Evolutionary conservation across 108 stramenopile species (phyloP).

Genomic region (Mediolabrus comicus): DNA sequence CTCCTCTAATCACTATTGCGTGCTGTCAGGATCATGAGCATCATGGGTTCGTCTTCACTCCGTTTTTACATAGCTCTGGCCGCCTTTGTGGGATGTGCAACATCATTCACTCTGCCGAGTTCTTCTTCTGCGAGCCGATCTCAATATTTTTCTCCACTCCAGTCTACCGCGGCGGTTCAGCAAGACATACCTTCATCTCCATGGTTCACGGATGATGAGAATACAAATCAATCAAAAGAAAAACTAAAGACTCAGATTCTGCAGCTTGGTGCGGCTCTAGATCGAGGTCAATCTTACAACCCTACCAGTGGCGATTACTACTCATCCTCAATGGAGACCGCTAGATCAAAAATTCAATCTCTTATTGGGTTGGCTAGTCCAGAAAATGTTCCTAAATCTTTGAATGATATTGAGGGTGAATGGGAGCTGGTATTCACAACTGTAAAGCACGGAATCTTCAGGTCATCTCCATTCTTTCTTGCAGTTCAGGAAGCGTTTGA

Average conservation of each 20-base stretch:
- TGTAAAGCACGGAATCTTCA: slow-evolving; percentile 87
- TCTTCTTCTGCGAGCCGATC: background rate
- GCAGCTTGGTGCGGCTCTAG: slow-evolving; percentile 83
- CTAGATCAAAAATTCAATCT: slow-evolving; percentile 56
- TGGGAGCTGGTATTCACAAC: slow-evolving; percentile 87
- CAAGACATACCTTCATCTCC: slow-evolving; percentile 9
- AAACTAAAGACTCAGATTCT: slow-evolving; percentile 73
- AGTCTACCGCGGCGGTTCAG: background rate
- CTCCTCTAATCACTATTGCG: too few relatives aligned
- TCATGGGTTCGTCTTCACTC: background rate
- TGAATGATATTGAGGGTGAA: slow-evolving; percentile 70
- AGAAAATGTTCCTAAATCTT: slow-evolving; percentile 47
- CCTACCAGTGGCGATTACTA: slow-evolving; percentile 86
- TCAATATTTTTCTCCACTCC: background rate
- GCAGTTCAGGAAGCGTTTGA: slow-evolving; percentile 87
- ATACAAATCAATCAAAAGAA: slow-evolving; percentile 19
- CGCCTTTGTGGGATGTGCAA: background rate
- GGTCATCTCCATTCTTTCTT: slow-evolving; percentile 82
- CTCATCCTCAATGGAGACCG: slow-evolving; percentile 61
- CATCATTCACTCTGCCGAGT: background rate
- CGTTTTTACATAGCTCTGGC: background rate
- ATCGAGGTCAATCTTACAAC: slow-evolving; percentile 89
- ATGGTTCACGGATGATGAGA: slow-evolving; percentile 33
- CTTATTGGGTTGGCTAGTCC: slow-evolving; percentile 52
- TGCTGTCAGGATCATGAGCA: too few relatives aligned